Conservation (phyloP, 257 asterid species). For the Parsonsia alboflavescens region DNA sequence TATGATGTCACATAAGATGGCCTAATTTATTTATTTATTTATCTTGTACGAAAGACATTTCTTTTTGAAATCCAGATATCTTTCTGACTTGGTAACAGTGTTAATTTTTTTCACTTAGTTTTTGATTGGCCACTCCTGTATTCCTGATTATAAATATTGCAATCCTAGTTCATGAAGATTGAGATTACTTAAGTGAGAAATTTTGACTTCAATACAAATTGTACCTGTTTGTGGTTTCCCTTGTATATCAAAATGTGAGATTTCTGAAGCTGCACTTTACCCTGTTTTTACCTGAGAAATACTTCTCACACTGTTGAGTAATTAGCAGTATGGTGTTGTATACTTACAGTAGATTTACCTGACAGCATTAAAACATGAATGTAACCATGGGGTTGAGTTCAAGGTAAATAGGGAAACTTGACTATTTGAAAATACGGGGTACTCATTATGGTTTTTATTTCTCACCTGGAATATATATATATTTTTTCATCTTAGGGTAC, state of each 20-base stretch:
- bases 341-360: too few species aligned
- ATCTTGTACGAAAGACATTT: neutral
- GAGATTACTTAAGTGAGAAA: neutral
- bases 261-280: neutral
- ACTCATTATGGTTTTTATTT: too few species aligned
- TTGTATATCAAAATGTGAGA: neutral
- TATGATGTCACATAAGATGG: neutral
- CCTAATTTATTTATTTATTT: neutral
- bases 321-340: neutral
- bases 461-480: too few species aligned
- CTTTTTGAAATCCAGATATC: neutral
- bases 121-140: neutral
- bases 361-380: neutral
- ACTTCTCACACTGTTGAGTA: neutral
- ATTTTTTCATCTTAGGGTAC: too few species aligned
- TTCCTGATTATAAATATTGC: neutral
- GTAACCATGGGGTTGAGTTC: neutral
- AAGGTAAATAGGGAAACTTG: neutral
- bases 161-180: neutral
- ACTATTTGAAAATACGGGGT: too few species aligned
- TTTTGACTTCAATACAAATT: neutral
- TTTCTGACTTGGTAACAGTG: neutral
- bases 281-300: neutral
- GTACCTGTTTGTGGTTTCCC: neutral
- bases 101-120: neutral